Base-by-base conservation (phyloP, 2,329 filamentous ascomycete genomes). In the Monosporascus sp. region DNA sequence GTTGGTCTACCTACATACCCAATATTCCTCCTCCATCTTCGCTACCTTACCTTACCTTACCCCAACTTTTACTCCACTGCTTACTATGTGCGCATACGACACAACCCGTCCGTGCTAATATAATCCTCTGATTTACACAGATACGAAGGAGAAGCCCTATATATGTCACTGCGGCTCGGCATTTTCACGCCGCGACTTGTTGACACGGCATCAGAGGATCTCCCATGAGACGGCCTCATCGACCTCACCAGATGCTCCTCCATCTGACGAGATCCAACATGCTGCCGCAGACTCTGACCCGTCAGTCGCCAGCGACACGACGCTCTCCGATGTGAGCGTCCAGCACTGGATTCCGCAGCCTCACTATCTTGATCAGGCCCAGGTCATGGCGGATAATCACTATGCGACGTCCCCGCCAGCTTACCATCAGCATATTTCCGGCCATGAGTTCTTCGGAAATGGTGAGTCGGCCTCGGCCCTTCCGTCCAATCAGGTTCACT, bases 141-240 rank as follows among this genome's bases (percentile, higher is more conserved):
- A 77, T 59, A 77, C 74, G 52, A 77, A 77, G 49, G 74, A 77
- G 62, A 77, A 77, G 57, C 74, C 74, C 1, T 77, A 75, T 56
- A 55, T 74, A 20, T 77, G 74, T 52, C 67, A 64, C 41, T 77
- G 74, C 59, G 72, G 73, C 51, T 71, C 72, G 11, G 72, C 74
- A 2, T 77, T 76, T 57, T 71, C 74, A 9, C 68, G 74, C 20
- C 69, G 74, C 20, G 74, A 77, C 59, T 64, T 77, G 16, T 61
- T 77, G 57, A 76, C 73, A 48, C 70, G 74, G 22, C 74, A 76
- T 56, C 69, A 76, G 54, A 70, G 73, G 50, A 70, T 76, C 45
- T 62, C 67, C 7, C 73, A 75, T 57, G 64, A 66, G 52, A 56
- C 63, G 49, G 44, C 62, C 31, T 60, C 60, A 14, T 61, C 64